These are phyloP conservation scores for Pichia thaimueangensis DNA, from an alignment of 805 yeast species.

Conservation along the genomic window DNA sequence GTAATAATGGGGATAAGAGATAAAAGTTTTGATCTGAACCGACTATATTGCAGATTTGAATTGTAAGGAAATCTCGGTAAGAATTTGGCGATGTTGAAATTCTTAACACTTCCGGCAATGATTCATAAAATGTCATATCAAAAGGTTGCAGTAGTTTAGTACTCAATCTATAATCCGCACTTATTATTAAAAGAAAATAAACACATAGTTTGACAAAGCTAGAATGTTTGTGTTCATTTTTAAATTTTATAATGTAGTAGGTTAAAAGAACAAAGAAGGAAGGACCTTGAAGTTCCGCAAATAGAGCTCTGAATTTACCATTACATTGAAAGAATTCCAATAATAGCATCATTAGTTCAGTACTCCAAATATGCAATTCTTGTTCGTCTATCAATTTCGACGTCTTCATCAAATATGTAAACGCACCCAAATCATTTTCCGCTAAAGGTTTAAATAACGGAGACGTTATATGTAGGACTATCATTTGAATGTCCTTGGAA, in stretches of 20 bases:
- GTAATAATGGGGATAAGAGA: slow-evolving; percentile 44
- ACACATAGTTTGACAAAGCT: slow-evolving; percentile 45
- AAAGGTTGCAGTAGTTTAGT: slow-evolving; percentile 41
- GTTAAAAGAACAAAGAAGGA: slow-evolving; percentile 49
- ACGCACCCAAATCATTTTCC: slow-evolving; percentile 14
- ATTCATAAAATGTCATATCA: slow-evolving; percentile 35
- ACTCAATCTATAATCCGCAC: slow-evolving; percentile 31
- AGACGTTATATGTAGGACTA: slow-evolving; percentile 42
- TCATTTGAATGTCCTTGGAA: slow-evolving; percentile 45
- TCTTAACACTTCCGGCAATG: slow-evolving; percentile 49
- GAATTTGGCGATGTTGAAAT: slow-evolving; percentile 36
- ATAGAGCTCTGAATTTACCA: slow-evolving; percentile 40
- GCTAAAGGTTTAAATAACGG: slow-evolving; percentile 42
- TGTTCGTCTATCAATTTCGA: slow-evolving; percentile 12
- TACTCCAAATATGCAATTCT: slow-evolving; percentile 39
- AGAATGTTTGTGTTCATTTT: slow-evolving; percentile 32
- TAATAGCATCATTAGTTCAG: slow-evolving; percentile 53
- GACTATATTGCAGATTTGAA: slow-evolving; percentile 43
- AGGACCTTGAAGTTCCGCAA: slow-evolving; percentile 38
- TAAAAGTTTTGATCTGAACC: slow-evolving; percentile 28
- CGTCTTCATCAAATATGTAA: slow-evolving; percentile 23
- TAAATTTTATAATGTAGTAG: slow-evolving; percentile 50
- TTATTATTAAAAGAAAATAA: slow-evolving; percentile 46
- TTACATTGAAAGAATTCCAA: slow-evolving; percentile 82
- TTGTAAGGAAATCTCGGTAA: slow-evolving; percentile 56